These are phyloP conservation scores for Fusarium sp. DNA, from an alignment of 2,329 filamentous ascomycete species.

Conservation along the genomic window DNA sequence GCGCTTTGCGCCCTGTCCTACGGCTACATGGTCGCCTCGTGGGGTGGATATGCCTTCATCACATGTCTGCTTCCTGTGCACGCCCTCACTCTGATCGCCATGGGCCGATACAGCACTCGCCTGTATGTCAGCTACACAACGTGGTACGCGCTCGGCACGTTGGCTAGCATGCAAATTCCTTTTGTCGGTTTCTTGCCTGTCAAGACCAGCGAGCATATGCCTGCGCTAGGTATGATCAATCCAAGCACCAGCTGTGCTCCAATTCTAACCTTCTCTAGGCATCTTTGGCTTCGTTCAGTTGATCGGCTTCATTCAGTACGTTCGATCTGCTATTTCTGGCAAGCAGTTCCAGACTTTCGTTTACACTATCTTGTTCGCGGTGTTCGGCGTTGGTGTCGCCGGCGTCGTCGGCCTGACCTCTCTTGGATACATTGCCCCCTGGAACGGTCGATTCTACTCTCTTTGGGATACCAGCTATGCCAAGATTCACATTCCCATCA, in stretches of 20 bases:
- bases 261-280: constrained; percentile 61
- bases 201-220: constrained; percentile 98
- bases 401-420: constrained; percentile 89
- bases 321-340: constrained; percentile 87
- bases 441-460: constrained; percentile 99
- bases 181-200: constrained; percentile 98
- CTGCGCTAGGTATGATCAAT: constrained; percentile 77
- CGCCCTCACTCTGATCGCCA: constrained; percentile 91
- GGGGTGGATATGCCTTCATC: constrained; percentile 99
- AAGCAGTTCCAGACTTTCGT: constrained; percentile 96
- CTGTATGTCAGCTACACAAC: constrained; percentile 97
- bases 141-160: constrained; percentile 95
- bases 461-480: constrained; percentile 99
- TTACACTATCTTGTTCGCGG: constrained; percentile 77
- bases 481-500: constrained; percentile 99
- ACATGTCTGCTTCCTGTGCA: constrained; percentile 96
- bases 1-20: constrained; percentile 95
- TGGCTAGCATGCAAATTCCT: constrained; percentile 99
- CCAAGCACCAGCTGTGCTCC: background rate
- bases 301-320: constrained; percentile 90
- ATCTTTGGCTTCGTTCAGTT: constrained; percentile 97
- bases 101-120: constrained; percentile 95
- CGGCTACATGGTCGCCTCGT: constrained; percentile 99
- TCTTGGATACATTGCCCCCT: constrained; percentile 92
- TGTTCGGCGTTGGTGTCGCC: constrained; percentile 79